A percentile compares a stretch with the other conserved stretches of the same genome.
phyloP scores from a whole-genome alignment of 176 grass and related monocot species.

The Urochloa ruziziensis region DNA sequence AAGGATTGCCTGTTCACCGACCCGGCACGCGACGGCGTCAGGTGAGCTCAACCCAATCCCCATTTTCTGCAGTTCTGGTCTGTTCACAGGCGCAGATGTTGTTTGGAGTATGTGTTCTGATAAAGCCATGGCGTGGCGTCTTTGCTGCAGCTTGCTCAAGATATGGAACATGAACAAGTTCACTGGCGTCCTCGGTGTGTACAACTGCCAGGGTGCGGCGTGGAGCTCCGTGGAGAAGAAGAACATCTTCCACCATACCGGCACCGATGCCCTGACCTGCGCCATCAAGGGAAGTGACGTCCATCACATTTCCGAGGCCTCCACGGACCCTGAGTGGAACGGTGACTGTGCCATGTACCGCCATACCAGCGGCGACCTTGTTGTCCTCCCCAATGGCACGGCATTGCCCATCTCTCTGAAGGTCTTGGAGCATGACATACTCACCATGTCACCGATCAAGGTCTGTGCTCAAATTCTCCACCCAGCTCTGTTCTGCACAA shows the following conservation, averaged over 20 bases:
- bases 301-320: constrained; percentile 71
- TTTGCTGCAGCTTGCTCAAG: constrained; percentile 71
- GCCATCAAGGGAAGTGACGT: constrained; percentile 56
- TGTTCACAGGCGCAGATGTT: background rate
- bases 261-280: constrained; percentile 56
- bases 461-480: constrained; percentile 25
- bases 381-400: constrained; percentile 44
- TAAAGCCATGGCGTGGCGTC: background rate
- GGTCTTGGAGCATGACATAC: constrained; percentile 82
- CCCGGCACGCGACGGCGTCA: constrained; percentile 74
- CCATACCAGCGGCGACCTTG: constrained; percentile 43
- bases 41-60: constrained; percentile 24
- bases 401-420: constrained; percentile 68
- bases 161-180: constrained; percentile 99
- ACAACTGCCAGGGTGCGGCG: constrained; percentile 97
- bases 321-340: constrained; percentile 63
- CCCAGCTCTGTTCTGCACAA: background rate
- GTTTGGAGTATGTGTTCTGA: background rate
- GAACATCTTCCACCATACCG: constrained; percentile 66
- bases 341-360: constrained; percentile 70
- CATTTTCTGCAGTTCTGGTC: background rate
- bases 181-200: constrained; percentile 82
- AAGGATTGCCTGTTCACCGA: constrained; percentile 84
- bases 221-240: constrained; percentile 93
- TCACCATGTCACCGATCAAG: constrained; percentile 85